Percentiles rank a stretch among this genome's conserved stretches.
Conservation (phyloP, 2,329 filamentous ascomycete species). For the Drechslerella stenobrocha region DNA sequence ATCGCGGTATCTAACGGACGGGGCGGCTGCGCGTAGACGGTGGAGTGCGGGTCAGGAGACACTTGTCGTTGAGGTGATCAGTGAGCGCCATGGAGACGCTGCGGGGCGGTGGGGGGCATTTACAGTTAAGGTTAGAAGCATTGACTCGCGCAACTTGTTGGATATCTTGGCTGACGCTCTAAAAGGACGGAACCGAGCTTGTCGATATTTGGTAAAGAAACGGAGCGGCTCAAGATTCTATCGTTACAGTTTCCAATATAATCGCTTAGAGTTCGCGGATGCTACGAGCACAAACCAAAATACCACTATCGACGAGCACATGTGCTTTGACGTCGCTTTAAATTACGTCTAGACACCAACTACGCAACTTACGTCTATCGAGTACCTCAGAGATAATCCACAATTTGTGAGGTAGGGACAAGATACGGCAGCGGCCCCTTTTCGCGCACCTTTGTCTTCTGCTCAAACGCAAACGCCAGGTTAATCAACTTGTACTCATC, state of each 20-base stretch:
- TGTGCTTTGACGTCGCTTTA: no score
- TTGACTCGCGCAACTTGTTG: no score
- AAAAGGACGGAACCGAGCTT: slow-evolving; percentile 32
- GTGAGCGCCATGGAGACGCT: slow-evolving; percentile 11
- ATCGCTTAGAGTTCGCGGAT: no score
- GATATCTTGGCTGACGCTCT: slow-evolving; percentile 10
- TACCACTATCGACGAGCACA: no score
- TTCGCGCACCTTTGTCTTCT: slow-evolving; percentile 33
- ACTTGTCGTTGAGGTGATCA: slow-evolving; percentile 22
- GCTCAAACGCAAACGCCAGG: slow-evolving; percentile 35
- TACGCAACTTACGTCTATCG: not conserved
- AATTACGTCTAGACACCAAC: no score
- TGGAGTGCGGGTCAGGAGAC: slow-evolving; percentile 26
- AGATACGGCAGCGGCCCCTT: slow-evolving; percentile 25
- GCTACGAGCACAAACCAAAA: no score
- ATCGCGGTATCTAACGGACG: slow-evolving; percentile 26
- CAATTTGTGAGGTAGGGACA: slow-evolving; percentile 17
- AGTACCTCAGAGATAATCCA: slow-evolving; percentile 18
- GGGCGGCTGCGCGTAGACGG: slow-evolving; percentile 14
- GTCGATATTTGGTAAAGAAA: slow-evolving; percentile 21
- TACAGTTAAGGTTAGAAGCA: slow-evolving; percentile 31
- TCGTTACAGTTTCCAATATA: no score
- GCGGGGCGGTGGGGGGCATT: slow-evolving; percentile 29
- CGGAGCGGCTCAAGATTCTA: no score
- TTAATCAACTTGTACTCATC: slow-evolving; percentile 39